phyloP scores from a whole-genome alignment of 306 rosid species.

The Rosa multiflora region DNA sequence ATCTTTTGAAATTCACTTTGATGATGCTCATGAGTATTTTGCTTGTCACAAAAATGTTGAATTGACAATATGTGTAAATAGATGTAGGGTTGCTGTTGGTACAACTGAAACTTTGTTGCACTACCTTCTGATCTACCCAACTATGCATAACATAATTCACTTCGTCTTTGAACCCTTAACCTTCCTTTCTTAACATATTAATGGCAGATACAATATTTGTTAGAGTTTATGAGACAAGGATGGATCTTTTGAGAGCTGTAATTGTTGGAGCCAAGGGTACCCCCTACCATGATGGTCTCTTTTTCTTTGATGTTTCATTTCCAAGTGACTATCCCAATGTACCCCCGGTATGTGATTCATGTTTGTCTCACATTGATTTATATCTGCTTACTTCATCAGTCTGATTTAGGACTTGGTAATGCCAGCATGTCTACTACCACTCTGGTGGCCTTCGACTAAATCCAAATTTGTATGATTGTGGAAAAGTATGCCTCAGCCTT shows the following conservation, averaged over 20 bases:
- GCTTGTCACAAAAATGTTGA: conserved; percentile 10
- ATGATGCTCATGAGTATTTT: background rate
- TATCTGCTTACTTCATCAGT: conserved; percentile 14
- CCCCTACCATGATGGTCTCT: conserved; percentile 91
- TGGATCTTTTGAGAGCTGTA: conserved; percentile 88
- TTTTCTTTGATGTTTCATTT: conserved; percentile 77
- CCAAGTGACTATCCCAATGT: conserved; percentile 64
- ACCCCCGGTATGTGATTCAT: conserved; percentile 72
- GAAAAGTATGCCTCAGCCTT: conserved; percentile 93
- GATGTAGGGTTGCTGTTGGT: conserved; percentile 22
- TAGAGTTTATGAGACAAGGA: conserved; percentile 73
- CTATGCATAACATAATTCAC: background rate
- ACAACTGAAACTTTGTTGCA: background rate
- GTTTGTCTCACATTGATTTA: conserved; percentile 11
- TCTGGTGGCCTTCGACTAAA: conserved; percentile 85
- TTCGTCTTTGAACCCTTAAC: conserved; percentile 22
- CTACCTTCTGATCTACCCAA: background rate
- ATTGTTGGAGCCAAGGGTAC: conserved; percentile 95
- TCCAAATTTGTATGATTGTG: conserved; percentile 79
- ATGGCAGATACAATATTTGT: conserved; percentile 75
- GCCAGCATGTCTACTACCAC: conserved; percentile 72
- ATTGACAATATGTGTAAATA: conserved; percentile 7
- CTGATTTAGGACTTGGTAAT: conserved; percentile 29
- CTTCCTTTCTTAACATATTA: background rate
- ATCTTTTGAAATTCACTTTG: background rate